Percentiles rank a stretch among this genome's conserved stretches.
Evolutionary conservation across 306 rosid species (phyloP).

Genomic region (Medicago truncatula): MtrunA17r5.0-ANR NC_053046.1:6860001-6860500

Average conservation of each 20-base stretch:
- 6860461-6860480: conserved; percentile 17
- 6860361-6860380: background rate
- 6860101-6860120: background rate
- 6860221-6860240: too few species aligned
- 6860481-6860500: conserved; percentile 14
- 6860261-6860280: background rate
- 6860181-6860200: too few species aligned
- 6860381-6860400: conserved; percentile 25
- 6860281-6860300: background rate
- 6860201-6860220: too few species aligned
- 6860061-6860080: too few species aligned
- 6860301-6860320: conserved; percentile 1
- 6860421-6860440: conserved; percentile 14
- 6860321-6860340: background rate
- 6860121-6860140: background rate
- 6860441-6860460: conserved; percentile 5
- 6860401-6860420: conserved; percentile 6
- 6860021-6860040: background rate
- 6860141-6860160: background rate
- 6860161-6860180: background rate
- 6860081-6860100: background rate
- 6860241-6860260: too few species aligned
- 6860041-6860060: background rate
- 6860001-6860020: too few species aligned
- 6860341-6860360: background rate